Percentiles rank a stretch among this genome's conserved stretches.
Conservation (phyloP, 73 alveolate genomes). For the Stentor roeselii region DNA sequence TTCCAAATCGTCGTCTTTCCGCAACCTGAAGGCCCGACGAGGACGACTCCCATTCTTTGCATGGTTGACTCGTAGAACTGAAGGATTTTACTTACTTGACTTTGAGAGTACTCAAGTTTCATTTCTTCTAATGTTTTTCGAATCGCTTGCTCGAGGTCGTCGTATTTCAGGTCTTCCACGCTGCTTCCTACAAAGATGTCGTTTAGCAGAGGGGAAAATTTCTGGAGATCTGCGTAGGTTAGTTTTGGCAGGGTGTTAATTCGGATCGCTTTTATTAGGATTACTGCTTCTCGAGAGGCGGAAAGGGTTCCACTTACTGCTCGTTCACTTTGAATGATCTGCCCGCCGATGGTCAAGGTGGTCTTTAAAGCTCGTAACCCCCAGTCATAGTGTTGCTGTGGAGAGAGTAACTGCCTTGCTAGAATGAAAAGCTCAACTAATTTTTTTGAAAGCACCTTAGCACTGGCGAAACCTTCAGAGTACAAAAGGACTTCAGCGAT, state of each 20-base stretch:
- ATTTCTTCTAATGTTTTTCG: constrained; percentile 81
- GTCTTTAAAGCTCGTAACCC: constrained; percentile 99
- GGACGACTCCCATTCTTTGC: constrained; percentile 99
- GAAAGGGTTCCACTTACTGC: constrained; percentile 15
- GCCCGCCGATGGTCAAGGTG: constrained; percentile 97
- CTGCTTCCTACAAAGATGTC: constrained; percentile 96
- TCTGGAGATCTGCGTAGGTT: constrained; percentile 96
- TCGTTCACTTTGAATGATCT: constrained; percentile 92
- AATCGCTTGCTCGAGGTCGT: constrained; percentile 93
- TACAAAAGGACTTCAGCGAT: constrained; percentile 99
- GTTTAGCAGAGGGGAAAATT: constrained; percentile 77
- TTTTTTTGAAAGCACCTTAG: constrained; percentile 84
- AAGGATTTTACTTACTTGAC: constrained; percentile 94
- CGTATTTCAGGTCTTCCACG: constrained; percentile 96
- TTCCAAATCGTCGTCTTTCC: constrained; percentile 99
- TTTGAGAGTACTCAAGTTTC: constrained; percentile 89
- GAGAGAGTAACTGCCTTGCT: constrained; percentile 93
- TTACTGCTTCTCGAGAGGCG: constrained; percentile 43
- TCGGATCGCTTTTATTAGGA: constrained; percentile 71
- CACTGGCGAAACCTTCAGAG: constrained; percentile 98
- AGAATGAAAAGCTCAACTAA: constrained; percentile 94
- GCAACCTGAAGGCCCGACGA: constrained; percentile 99
- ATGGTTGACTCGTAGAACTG: constrained; percentile 99
- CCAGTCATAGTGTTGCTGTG: constrained; percentile 99
- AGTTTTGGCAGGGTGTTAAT: constrained; percentile 99